phyloP scores from a whole-genome alignment of 2,329 filamentous ascomycete genomes.

The Daldinia sp. region DNA sequence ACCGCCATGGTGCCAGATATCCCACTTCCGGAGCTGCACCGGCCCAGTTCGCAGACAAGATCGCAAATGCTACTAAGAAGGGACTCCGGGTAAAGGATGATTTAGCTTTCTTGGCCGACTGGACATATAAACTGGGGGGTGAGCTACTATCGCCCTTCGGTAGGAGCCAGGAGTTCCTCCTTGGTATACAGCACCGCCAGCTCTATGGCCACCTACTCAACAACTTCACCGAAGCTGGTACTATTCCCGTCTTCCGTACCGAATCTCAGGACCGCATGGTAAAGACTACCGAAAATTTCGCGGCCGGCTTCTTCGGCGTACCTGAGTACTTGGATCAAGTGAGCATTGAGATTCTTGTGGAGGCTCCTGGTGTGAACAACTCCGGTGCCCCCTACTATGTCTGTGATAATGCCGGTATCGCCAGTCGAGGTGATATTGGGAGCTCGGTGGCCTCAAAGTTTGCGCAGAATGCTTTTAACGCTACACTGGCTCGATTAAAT shows the following conservation, averaged over 20 bases:
- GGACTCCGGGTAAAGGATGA: conserved; percentile 52
- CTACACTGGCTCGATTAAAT: conserved; percentile 49
- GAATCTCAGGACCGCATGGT: conserved; percentile 53
- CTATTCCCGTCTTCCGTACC: conserved; percentile 55
- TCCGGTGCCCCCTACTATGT: conserved; percentile 50
- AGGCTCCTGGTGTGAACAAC: conserved; percentile 48
- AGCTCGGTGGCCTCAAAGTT: conserved; percentile 43
- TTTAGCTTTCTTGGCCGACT: conserved; percentile 49
- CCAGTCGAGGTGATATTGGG: conserved; percentile 46
- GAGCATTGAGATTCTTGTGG: conserved; percentile 53
- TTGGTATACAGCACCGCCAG: conserved; percentile 56
- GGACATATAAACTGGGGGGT: conserved; percentile 54
- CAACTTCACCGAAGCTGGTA: conserved; percentile 56
- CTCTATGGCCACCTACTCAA: conserved; percentile 59
- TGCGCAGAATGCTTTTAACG: conserved; percentile 48
- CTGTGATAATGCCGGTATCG: conserved; percentile 47
- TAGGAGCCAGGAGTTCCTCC: conserved; percentile 56
- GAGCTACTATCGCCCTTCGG: conserved; percentile 55
- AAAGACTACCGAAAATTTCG: conserved; percentile 52
- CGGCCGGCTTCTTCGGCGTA: conserved; percentile 52
- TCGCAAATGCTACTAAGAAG: conserved; percentile 51
- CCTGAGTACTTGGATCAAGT: conserved; percentile 52
- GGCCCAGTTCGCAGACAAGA: conserved; percentile 51
- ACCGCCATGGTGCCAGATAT: conserved; percentile 53
- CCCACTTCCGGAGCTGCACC: conserved; percentile 49